phyloP scores from a whole-genome alignment of 768 basidiomycete species.

The Pleurotus ostreatus region DNA sequence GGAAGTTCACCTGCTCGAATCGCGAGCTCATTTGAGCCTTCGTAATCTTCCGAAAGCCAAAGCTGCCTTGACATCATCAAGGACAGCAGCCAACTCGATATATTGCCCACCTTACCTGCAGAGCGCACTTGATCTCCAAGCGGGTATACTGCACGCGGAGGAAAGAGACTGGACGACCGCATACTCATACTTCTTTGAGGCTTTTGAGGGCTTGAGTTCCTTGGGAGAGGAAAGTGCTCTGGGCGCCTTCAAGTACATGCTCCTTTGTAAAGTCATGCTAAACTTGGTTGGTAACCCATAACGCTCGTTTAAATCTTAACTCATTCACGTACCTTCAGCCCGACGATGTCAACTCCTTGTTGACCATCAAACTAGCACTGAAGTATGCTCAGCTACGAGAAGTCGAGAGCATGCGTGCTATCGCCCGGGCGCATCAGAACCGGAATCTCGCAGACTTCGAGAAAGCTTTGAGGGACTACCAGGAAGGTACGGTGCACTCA shows the following conservation, averaged over 20 bases:
- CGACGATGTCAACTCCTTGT: slow-evolving; percentile 86
- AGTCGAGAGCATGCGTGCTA: slow-evolving; percentile 93
- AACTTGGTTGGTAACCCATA: slow-evolving; percentile 61
- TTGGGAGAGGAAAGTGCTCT: slow-evolving; percentile 50
- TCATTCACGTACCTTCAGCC: slow-evolving; percentile 46
- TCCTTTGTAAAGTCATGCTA: slow-evolving; percentile 97
- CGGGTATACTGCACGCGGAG: slow-evolving; percentile 85
- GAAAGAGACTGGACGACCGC: slow-evolving; percentile 98
- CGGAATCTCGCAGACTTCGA: slow-evolving; percentile 89
- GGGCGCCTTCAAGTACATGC: slow-evolving; percentile 94
- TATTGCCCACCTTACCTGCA: slow-evolving; percentile 51
- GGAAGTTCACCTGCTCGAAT: slow-evolving; percentile 93
- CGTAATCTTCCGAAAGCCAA: slow-evolving; percentile 90
- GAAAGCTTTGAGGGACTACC: slow-evolving; percentile 80
- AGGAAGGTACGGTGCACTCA: slow-evolving; percentile 46
- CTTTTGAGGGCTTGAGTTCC: slow-evolving; percentile 83
- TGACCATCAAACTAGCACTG: slow-evolving; percentile 81
- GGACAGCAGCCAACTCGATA: slow-evolving; percentile 80
- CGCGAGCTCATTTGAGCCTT: slow-evolving; percentile 84
- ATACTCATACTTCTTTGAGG: slow-evolving; percentile 96
- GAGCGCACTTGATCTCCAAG: slow-evolving; percentile 48
- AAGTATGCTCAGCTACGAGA: slow-evolving; percentile 87
- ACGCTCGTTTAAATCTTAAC: background rate
- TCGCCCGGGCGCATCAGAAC: slow-evolving; percentile 91
- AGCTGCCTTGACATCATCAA: slow-evolving; percentile 70